Percentiles rank a stretch among this genome's conserved stretches.
phyloP scores from a whole-genome alignment of 1,284 basidiomycete genomes.

The Melampsora larici-populina region DNA sequence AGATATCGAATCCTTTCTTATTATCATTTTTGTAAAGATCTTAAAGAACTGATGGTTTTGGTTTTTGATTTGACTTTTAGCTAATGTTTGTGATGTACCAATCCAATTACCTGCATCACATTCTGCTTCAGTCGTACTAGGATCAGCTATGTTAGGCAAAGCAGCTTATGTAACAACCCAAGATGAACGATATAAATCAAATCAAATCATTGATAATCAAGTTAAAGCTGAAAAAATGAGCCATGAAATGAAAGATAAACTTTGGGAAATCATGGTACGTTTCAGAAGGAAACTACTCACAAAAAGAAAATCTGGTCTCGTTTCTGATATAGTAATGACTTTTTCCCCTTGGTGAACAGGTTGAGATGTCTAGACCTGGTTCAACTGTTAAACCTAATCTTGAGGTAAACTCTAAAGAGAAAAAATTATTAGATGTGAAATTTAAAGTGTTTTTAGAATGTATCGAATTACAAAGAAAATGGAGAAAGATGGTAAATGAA shows the following conservation, averaged over 20 bases:
- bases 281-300: background rate
- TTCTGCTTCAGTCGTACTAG: slow-evolving; percentile 80
- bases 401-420: slow-evolving; percentile 60
- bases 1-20: background rate
- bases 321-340: background rate
- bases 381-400: slow-evolving; percentile 69
- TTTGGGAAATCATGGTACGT: slow-evolving; percentile 90
- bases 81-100: slow-evolving; percentile 76
- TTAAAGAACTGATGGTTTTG: too few species aligned
- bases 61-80: too few species aligned
- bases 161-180: slow-evolving; percentile 69
- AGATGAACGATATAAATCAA: slow-evolving; percentile 48
- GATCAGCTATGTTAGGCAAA: slow-evolving; percentile 86
- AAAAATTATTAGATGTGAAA: slow-evolving; percentile 78
- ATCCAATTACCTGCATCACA: slow-evolving; percentile 74
- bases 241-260: slow-evolving; percentile 63
- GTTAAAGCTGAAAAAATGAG: slow-evolving; percentile 57
- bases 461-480: slow-evolving; percentile 80
- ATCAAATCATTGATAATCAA: slow-evolving; percentile 54
- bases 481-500: slow-evolving; percentile 57
- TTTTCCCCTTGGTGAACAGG: slow-evolving; percentile 55
- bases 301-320: background rate
- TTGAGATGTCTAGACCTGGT: slow-evolving; percentile 86
- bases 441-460: slow-evolving; percentile 87
- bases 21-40: too few species aligned